phyloP scores from a whole-genome alignment of 768 basidiomycete species.

The Boletus vermiculosoides region DNA sequence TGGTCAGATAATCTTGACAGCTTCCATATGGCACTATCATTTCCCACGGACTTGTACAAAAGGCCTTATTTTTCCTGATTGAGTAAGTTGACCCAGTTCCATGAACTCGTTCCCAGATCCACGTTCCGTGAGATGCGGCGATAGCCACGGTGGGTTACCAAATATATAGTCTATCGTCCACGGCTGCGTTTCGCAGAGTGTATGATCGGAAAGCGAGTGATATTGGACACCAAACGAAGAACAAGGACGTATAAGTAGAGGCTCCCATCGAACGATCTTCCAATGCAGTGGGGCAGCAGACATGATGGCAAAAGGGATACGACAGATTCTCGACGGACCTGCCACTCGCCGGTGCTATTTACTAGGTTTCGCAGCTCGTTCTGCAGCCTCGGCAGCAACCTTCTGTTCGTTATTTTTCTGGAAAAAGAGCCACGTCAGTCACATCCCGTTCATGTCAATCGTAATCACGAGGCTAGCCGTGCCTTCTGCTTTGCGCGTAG shows the following conservation, averaged over 20 bases:
- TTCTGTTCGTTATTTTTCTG: slow-evolving; percentile 59
- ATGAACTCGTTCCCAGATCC: slow-evolving; percentile 14
- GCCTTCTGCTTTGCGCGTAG: slow-evolving; percentile 81
- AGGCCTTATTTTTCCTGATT: slow-evolving; percentile 15
- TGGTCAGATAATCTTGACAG: slow-evolving; percentile 12
- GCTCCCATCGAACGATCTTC: slow-evolving; percentile 12
- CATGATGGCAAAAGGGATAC: too few species aligned
- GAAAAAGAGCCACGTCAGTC: slow-evolving; percentile 8
- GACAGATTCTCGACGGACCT: background rate
- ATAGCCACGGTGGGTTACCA: slow-evolving; percentile 17
- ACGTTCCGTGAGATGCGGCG: slow-evolving; percentile 25
- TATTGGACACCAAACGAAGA: slow-evolving; percentile 15
- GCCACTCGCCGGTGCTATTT: slow-evolving; percentile 39
- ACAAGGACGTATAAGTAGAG: slow-evolving; percentile 13
- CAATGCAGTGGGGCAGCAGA: background rate
- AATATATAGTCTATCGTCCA: slow-evolving; percentile 9
- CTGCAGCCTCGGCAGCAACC: slow-evolving; percentile 31
- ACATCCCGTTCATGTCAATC: background rate
- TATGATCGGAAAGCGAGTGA: slow-evolving; percentile 7
- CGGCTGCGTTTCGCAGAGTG: background rate
- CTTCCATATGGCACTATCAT: slow-evolving; percentile 8
- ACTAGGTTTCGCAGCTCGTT: slow-evolving; percentile 6
- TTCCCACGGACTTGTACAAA: slow-evolving; percentile 4
- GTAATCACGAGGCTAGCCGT: slow-evolving; percentile 20
- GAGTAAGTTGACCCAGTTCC: slow-evolving; percentile 3